Percentiles rank a stretch among this genome's conserved stretches.
phyloP scores from a whole-genome alignment of 2,329 filamentous ascomycete species.

The Harringtonia lauricola region DNA sequence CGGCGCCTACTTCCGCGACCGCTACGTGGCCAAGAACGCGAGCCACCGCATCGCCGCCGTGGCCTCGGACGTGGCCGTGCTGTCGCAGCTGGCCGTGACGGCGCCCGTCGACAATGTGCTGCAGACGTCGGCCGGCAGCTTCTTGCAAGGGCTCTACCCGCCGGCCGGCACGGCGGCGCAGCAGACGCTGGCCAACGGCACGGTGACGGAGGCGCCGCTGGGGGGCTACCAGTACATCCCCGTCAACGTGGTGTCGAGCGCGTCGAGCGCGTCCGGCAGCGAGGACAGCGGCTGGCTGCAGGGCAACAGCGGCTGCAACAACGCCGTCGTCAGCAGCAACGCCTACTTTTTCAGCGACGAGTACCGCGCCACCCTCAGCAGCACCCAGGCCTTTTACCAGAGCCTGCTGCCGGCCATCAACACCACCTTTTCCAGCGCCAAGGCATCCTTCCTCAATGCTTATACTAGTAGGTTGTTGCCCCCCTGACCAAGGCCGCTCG shows the following conservation, averaged over 20 bases:
- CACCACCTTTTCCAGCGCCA: constrained; percentile 32
- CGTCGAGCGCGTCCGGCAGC: constrained; percentile 40
- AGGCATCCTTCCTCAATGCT: constrained; percentile 46
- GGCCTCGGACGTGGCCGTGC: constrained; percentile 52
- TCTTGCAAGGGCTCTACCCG: constrained; percentile 80
- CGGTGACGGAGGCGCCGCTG: constrained; percentile 54
- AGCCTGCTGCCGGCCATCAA: constrained; percentile 43
- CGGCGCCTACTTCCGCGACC: constrained; percentile 63
- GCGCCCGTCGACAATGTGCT: constrained; percentile 68
- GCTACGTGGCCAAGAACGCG: constrained; percentile 57
- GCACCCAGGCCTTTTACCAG: constrained; percentile 50
- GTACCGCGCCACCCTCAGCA: constrained; percentile 30
- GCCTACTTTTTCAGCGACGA: constrained; percentile 37
- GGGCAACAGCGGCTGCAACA: constrained; percentile 44
- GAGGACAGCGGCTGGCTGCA: constrained; percentile 50
- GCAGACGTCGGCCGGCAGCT: constrained; percentile 67
- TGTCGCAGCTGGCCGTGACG: constrained; percentile 60
- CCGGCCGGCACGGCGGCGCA: constrained; percentile 47
- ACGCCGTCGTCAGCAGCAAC: constrained; percentile 42
- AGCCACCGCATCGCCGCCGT: constrained; percentile 53
- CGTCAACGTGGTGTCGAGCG: constrained; percentile 48
- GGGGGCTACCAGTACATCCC: constrained; percentile 79
- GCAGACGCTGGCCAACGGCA: constrained; percentile 62
- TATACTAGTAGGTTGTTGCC: constrained; percentile 45
- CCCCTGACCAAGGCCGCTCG: no score